Evolutionary conservation across 495 filamentous ascomycete genomes (phyloP).

Genomic region (Aspergillus wentii): DNA sequence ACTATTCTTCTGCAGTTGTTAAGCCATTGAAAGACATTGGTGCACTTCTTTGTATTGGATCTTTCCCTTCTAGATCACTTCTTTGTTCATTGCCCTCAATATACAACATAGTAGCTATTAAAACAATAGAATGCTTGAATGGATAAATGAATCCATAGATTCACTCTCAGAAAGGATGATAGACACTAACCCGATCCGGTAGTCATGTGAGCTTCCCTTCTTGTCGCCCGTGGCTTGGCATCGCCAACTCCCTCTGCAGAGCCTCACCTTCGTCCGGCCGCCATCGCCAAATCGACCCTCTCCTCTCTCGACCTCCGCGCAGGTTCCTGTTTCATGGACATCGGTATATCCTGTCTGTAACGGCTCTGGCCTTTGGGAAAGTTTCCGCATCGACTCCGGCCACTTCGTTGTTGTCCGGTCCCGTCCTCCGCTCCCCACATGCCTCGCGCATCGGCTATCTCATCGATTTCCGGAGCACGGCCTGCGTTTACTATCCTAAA

Average conservation of each 20-base stretch:
- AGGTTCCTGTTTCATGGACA: constrained; percentile 24
- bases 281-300: constrained; percentile 13
- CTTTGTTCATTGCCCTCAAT: too few relatives aligned
- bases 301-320: constrained; percentile 16
- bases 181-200: constrained; percentile 18
- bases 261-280: constrained; percentile 18
- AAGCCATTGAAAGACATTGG: neutral
- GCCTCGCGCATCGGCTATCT: constrained; percentile 45
- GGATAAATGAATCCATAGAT: too few relatives aligned
- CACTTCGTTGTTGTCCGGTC: constrained; percentile 26
- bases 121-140: too few relatives aligned
- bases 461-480: constrained; percentile 38
- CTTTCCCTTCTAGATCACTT: too few relatives aligned
- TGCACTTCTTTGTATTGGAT: too few relatives aligned
- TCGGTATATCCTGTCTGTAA: constrained; percentile 16
- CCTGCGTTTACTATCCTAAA: constrained; percentile 23
- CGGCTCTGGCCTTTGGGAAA: constrained; percentile 16
- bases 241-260: constrained; percentile 32
- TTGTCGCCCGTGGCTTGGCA: constrained; percentile 38
- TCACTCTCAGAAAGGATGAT: neutral
- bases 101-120: too few relatives aligned
- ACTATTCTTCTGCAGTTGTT: too few relatives aligned
- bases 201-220: constrained; percentile 30
- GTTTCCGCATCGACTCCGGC: constrained; percentile 22
- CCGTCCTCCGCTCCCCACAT: constrained; percentile 46